Conservation (phyloP, 768 basidiomycete species). For the Amanita rubescens region DNA sequence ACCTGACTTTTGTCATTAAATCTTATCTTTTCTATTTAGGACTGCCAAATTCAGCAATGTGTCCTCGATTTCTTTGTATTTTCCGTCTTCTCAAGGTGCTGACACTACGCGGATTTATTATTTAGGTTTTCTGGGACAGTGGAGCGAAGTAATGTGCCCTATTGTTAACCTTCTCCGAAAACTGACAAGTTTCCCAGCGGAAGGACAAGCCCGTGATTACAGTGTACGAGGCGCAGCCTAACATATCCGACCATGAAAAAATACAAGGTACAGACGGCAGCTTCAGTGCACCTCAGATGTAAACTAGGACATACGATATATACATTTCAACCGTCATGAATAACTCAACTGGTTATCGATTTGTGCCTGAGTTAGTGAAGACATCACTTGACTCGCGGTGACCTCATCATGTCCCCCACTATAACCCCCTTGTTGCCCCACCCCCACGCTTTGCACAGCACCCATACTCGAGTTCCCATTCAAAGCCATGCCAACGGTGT, state of each 20-base stretch:
- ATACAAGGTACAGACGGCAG: conserved; percentile 71
- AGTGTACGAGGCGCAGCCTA: conserved; percentile 84
- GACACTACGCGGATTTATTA: conserved; percentile 76
- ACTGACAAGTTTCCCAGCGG: conserved; percentile 35
- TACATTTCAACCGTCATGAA: not conserved
- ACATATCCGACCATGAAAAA: conserved; percentile 82
- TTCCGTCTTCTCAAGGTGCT: conserved; percentile 75
- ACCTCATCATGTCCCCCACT: not conserved
- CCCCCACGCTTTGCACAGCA: not conserved
- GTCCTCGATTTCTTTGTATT: conserved; percentile 74
- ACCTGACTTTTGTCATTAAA: not conserved
- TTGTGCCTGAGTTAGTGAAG: not conserved
- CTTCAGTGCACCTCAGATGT: conserved; percentile 38
- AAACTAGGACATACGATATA: not conserved
- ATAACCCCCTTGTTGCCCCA: not conserved
- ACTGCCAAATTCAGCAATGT: conserved; percentile 82
- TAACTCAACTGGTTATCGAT: not conserved
- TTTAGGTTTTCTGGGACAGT: conserved; percentile 77
- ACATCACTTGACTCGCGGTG: not conserved
- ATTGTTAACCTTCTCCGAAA: not conserved
- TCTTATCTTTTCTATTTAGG: conserved; percentile 29
- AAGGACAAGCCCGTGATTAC: conserved; percentile 75
- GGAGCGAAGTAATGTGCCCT: conserved; percentile 53
- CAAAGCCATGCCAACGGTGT: not conserved
- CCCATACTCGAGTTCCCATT: not conserved